Base-by-base conservation (phyloP, 495 filamentous ascomycete species). In the Ascodesmis nigricans region DNA sequence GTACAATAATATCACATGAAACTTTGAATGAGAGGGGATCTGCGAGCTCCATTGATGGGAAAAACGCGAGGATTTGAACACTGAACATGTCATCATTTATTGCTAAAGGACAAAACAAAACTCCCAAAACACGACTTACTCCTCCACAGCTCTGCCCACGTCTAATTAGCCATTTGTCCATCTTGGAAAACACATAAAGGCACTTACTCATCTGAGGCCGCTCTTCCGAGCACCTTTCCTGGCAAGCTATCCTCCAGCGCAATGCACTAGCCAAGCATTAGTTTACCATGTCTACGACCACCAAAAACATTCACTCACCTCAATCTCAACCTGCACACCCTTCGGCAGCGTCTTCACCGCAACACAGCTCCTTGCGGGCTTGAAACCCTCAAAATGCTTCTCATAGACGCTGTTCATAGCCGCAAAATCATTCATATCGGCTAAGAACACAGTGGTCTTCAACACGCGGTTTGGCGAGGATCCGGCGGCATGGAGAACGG, bases 291-390 rank as follows among this genome's bases (percentile, higher is more conserved):
- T n/a, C n/a, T n/a, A n/a, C n/a, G n/a, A n/a, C n/a, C n/a, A n/a
- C n/a, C n/a, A n/a, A n/a, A n/a, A n/a, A n/a, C n/a, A 76, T 70
- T 56, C 75, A 78, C 66, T n/a, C n/a, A n/a, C n/a, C n/a, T 93
- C 84, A 54, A 95, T 91, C 69, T 93, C 84, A 35, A 92, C 72
- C 32, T 72, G 68, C 31, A 82, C 82, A 22, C 71, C 75, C 68
- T 91, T 91, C 34, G 84, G 84, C 43, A 93, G 63, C 61, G 83
- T 69, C 54, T 71, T 69, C 31, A 84, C 84, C 32, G 80, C 84
- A 37, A 95, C 78, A 58, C 84, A 93, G 59, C 78, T 87, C 30
- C 84, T 68, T 19, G 84, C 81, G 11, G 84, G 84, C 66, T 82
- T 87, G 23, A 47, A 35, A 0, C 35, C 46, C 23, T 60, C 59